Conservation (phyloP, 2,329 filamentous ascomycete species). For the Talaromyces marneffei region DNA sequence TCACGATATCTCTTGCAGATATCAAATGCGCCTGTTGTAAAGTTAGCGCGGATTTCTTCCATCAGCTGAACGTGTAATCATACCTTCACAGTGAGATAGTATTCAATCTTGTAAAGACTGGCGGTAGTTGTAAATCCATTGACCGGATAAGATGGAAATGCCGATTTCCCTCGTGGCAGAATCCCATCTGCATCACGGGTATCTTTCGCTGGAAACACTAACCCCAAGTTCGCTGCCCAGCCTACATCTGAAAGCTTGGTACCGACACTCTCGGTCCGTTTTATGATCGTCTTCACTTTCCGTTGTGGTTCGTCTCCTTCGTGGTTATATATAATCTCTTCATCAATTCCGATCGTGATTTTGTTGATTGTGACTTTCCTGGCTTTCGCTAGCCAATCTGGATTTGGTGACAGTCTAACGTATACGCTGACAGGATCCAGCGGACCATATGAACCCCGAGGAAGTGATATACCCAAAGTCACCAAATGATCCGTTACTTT, state of each 20-base stretch:
- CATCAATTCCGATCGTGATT: slow-evolving; percentile 88
- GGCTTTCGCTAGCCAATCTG: slow-evolving; percentile 84
- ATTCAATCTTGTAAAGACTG: slow-evolving; percentile 96
- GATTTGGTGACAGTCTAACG: slow-evolving; percentile 87
- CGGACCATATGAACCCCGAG: slow-evolving; percentile 93
- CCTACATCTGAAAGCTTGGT: slow-evolving; percentile 84
- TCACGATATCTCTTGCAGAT: slow-evolving; percentile 76
- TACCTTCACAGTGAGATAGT: slow-evolving; percentile 91
- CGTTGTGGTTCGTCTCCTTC: slow-evolving; percentile 92
- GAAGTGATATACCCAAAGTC: slow-evolving; percentile 83
- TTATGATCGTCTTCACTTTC: slow-evolving; percentile 80
- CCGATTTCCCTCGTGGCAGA: slow-evolving; percentile 73
- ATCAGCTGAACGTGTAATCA: not conserved
- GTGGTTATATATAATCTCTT: slow-evolving; percentile 98
- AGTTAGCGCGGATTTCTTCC: slow-evolving; percentile 9
- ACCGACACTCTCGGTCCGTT: slow-evolving; percentile 73
- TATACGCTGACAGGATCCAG: slow-evolving; percentile 93
- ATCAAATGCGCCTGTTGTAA: slow-evolving; percentile 70
- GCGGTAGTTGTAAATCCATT: slow-evolving; percentile 90
- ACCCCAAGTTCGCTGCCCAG: slow-evolving; percentile 84
- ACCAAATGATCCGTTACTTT: slow-evolving; percentile 84
- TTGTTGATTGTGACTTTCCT: slow-evolving; percentile 89
- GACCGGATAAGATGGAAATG: slow-evolving; percentile 83
- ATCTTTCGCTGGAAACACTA: slow-evolving; percentile 88
- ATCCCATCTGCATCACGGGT: slow-evolving; percentile 81